Base-by-base conservation (phyloP, 176 grass and related monocot genomes). In the Oryza longistaminata region DNA sequence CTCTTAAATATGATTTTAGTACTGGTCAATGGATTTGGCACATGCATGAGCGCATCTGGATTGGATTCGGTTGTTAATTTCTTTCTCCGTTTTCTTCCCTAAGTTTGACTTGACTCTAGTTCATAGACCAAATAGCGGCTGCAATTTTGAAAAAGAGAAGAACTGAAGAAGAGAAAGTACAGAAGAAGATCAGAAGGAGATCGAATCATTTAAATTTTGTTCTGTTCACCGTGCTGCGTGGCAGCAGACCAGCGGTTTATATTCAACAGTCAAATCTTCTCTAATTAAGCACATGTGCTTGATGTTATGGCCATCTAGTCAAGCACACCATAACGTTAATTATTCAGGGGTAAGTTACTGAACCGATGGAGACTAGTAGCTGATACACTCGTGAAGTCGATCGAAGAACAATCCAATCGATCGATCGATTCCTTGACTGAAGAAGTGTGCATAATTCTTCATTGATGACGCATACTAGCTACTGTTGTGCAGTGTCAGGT, bases 101-200 rank as follows among this genome's bases (percentile, higher is more conserved):
- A 43, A 44, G 33, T 43, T 77, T 77, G 73, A 85, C 48, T 85
- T 85, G 83, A 85, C 83, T 77, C 21, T 4, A 85, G 46, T 22
- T 77, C 34, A 13, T 14, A 8, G 73, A 77, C 73, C 46, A 55
- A 31, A n/a, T 55, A 22, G 39, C 31, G 21, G 43, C 61, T 62
- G 35, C 71, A 40, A 7, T 26, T 34, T 39, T 16, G 43, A 50
- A 49, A 19, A 17, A 37, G 9, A 17, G 15, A 84, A 58, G 15
- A 31, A 31, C 29, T 31, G 29, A 31, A 31, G 29, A 31, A 31
- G 29, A 31, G 29, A 31, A 3, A 31, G 29, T 31, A 31, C 7
- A 58, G 33, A 16, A 50, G 14, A 21, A 75, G 0, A 58, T 22
- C 2, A 17, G 14, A 21, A 75, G 0, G 49, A 50, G 64, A 66